Evolutionary conservation across 495 filamentous ascomycete species (phyloP), one percentile per base, ranked within the genome.

Genomic region (Talaromyces nanjingensis): DNA sequence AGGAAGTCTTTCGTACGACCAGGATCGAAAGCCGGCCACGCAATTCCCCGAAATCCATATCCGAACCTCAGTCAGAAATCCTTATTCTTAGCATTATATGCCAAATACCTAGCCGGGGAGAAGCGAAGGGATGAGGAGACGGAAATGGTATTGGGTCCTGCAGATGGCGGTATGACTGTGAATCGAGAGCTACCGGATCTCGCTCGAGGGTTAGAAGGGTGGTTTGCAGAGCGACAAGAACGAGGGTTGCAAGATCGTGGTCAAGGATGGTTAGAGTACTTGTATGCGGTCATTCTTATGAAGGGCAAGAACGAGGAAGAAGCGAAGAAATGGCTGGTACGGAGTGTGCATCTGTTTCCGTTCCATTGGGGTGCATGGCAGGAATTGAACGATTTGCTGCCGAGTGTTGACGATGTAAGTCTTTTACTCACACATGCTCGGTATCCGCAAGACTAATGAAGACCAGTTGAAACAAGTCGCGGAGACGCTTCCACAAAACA

Each of bases 311-410:
- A 94, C 66, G 92, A 94, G 62, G 83, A 86, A 31, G 79, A 87
- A 56, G 94, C 94, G 8, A 86, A 90, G 71, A 84, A 86, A 60
- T 96, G 90, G 82, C 79, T 98, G 5, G 80, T 96, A 42, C 81
- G 84, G 65, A 97, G 92, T 70, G 89, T 97, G 6, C 89, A 93
- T 70, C 75, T 88, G 54, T 92, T 89, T 69, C 89, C 93, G 3
- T 96, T 90, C 79, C 96, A 98, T 73, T 99, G 96, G 96, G 92
- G 92, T 1, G 90, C 91, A 27, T 99, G 96, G 96, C 81, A 92
- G 25, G 96, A 98, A 74, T 80, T 99, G 63, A 83, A 82, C 20
- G 87, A 86, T 18, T 81, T 96, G 20, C 76, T 97, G 20, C 86
- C 86, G 25, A 87, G 85, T 61, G 82, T 87, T n/a, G 91, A 96